These are phyloP conservation scores for Fragilaria crotonensis DNA, from an alignment of 108 stramenopile species.

Conservation along the genomic window DNA sequence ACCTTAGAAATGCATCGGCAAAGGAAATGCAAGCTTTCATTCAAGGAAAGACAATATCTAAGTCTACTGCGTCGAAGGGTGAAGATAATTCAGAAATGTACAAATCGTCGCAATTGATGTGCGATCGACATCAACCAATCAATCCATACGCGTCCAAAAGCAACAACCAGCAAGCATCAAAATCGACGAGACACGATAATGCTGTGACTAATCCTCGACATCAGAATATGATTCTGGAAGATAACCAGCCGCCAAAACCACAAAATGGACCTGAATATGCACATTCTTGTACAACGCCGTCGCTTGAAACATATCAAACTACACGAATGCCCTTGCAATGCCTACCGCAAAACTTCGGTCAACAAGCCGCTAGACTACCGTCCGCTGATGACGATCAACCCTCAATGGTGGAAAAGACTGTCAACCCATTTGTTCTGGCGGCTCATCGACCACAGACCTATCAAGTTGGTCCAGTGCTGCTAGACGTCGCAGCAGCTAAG, in stretches of 20 bases:
- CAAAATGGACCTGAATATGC: too few species aligned
- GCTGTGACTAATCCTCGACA: not conserved
- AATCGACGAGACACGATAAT: not conserved
- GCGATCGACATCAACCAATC: not conserved
- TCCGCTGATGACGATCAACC: constrained; percentile 2
- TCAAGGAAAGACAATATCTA: constrained; percentile 11
- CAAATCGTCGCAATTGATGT: not conserved
- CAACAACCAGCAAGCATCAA: not conserved
- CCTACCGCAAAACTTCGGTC: not conserved
- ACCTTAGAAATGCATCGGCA: constrained; percentile 29
- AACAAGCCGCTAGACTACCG: not conserved
- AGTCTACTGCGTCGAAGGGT: not conserved
- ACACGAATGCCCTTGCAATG: not conserved
- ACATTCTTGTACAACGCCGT: not conserved
- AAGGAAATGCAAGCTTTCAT: constrained; percentile 60
- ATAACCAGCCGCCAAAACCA: not conserved
- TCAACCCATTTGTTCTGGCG: not conserved
- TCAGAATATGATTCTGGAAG: not conserved
- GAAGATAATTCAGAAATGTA: not conserved
- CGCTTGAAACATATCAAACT: not conserved
- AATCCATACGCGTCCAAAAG: not conserved
- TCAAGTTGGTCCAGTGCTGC: constrained; percentile 55
- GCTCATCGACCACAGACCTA: constrained; percentile 9
- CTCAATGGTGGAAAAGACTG: constrained; percentile 4
- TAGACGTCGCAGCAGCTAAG: constrained; percentile 21